phyloP scores from a whole-genome alignment of 208 protist species.

The Chromosphaera perkinsii region DNA sequence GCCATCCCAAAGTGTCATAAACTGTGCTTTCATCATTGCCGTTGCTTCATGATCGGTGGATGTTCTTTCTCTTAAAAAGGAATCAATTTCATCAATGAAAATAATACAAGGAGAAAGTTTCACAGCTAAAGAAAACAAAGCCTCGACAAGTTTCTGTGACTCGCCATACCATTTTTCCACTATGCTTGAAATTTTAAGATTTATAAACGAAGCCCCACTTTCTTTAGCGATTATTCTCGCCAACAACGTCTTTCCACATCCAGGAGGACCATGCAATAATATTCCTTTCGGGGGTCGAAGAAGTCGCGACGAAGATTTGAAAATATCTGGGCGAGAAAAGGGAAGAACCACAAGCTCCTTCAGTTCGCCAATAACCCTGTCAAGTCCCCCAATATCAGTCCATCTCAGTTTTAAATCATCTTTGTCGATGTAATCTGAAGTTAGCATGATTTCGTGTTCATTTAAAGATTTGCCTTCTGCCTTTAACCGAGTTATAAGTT shows the following conservation, averaged over 20 bases:
- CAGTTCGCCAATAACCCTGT: slow-evolving; percentile 1
- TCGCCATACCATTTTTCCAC: slow-evolving; percentile 43
- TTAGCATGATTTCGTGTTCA: slow-evolving; percentile 17
- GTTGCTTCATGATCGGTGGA: slow-evolving; percentile 44
- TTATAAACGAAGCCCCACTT: slow-evolving; percentile 29
- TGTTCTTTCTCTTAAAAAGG: slow-evolving; percentile 28
- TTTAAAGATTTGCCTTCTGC: background rate
- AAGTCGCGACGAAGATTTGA: background rate
- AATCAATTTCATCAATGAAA: slow-evolving; percentile 47
- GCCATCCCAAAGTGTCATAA: slow-evolving; percentile 56
- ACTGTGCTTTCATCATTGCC: slow-evolving; percentile 43
- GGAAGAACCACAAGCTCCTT: slow-evolving; percentile 19
- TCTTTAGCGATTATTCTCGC: slow-evolving; percentile 33
- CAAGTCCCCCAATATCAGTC: slow-evolving; percentile 27
- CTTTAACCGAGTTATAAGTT: background rate
- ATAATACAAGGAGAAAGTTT: slow-evolving; percentile 39
- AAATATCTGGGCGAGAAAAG: slow-evolving; percentile 13
- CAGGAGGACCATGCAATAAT: slow-evolving; percentile 75
- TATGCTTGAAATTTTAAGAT: slow-evolving; percentile 21
- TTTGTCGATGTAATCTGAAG: slow-evolving; percentile 4
- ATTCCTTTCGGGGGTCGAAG: slow-evolving; percentile 44
- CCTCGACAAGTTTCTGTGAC: slow-evolving; percentile 34
- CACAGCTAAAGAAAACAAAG: slow-evolving; percentile 15
- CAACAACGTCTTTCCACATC: slow-evolving; percentile 76
- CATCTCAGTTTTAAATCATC: slow-evolving; percentile 7